Base-by-base conservation (phyloP, 176 grass and related monocot genomes). In the Thinopyrum elongatum region DNA sequence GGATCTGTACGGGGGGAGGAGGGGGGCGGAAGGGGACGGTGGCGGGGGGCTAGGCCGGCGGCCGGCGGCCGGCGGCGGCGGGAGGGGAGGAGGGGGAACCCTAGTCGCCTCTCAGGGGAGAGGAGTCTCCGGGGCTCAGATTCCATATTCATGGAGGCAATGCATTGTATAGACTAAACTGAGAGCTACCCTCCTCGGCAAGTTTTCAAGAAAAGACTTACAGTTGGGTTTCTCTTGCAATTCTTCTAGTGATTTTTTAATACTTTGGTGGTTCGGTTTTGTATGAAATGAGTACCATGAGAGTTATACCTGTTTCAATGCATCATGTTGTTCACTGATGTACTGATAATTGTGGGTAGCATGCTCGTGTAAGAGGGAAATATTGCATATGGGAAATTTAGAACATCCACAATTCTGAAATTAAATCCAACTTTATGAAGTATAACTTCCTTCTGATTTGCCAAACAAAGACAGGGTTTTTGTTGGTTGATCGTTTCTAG, bases 91-190 rank as follows among this genome's bases (percentile, higher is more conserved):
- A n/a, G n/a, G n/a, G n/a, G n/a, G n/a, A n/a, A n/a, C n/a, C n/a
- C n/a, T n/a, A n/a, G n/a, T n/a, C n/a, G n/a, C n/a, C n/a, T n/a
- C n/a, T n/a, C n/a, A n/a, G n/a, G n/a, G n/a, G n/a, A n/a, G n/a
- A n/a, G n/a, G n/a, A n/a, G n/a, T n/a, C n/a, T n/a, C n/a, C n/a
- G n/a, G n/a, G n/a, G n/a, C n/a, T 23, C 64, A 25, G 23, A 39
- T 38, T 58, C 4, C n/a, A 21, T 77, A 41, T 78, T 78, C 53
- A 63, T 57, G n/a, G 29, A 53, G 82, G 31, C 23, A 71, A 42
- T 86, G 35, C 35, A 81, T 16, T 83, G 27, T 69, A 85, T 49
- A 80, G 38, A 22, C 47, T 19, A 19, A 51, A 51, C 47, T 51
- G 47, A 51, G 1, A 44, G 51, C 19, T 87, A 8, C 8, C 53